Base-by-base conservation (phyloP, 1,284 basidiomycete species). In the Ceratobasidium sp. region DNA sequence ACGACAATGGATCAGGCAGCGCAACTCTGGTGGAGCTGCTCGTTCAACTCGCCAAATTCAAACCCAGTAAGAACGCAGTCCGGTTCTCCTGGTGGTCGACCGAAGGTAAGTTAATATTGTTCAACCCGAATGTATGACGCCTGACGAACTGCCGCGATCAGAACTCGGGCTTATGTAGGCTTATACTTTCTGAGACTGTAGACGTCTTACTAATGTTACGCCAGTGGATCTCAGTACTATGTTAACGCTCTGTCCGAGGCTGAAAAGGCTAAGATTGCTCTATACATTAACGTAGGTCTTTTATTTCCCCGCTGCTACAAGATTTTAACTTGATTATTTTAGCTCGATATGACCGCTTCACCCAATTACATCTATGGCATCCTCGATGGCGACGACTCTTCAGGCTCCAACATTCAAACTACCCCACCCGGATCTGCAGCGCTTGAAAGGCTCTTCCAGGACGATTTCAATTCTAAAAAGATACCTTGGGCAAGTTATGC, bases 311-410 rank as follows among this genome's bases (percentile, higher is more conserved):
- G 5, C 23, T 49, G 4, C 47, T 14, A 49, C 18, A 18, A 49
- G 18, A 18, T 49, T 7, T 18, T 23, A 6, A 49, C 6, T 23
- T 18, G 23, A n/a, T 18, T 23, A 6, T 18, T 5, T n/a, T 49
- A 58, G 28, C 55, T 58, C 21, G 55, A 58, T 58, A 58, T 58
- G 55, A 41, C 35, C 16, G 55, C 55, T 41, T 58, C 55, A 41
- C 55, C 55, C 28, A 58, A 58, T 28, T 41, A 30, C n/a, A 58
- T 58, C 55, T 58, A 32, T 30, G 55, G n/a, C 18, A 41, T 58
- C 26, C 35, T 21, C n/a, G 55, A 58, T 58, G 35, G 55, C 21
- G 55, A 58, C 55, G 26, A 30, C 21, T 58, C 55, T 30, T 18
- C n/a, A 18, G 55, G 55, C 13, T 41, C 28, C 28, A 58, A 58